These are phyloP conservation scores for Pyricularia pennisetigena DNA, from an alignment of 2,329 filamentous ascomycete genomes.

Conservation along the genomic window DNA sequence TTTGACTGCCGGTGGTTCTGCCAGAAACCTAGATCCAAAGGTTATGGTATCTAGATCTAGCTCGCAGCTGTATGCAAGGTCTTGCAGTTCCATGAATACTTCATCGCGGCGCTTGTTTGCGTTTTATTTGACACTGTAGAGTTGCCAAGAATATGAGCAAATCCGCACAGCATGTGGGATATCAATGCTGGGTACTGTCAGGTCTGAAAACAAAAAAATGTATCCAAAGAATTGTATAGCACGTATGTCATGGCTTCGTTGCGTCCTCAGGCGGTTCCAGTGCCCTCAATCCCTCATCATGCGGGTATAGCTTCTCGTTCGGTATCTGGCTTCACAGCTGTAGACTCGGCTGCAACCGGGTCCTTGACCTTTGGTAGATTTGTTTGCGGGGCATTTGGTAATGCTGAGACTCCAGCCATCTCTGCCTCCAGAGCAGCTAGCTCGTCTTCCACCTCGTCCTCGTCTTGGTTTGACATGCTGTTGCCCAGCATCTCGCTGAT, in stretches of 20 bases:
- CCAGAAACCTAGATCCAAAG: background rate
- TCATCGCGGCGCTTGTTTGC: background rate
- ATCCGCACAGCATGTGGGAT: background rate
- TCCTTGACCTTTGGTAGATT: slow-evolving; percentile 6
- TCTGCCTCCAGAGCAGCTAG: slow-evolving; percentile 70
- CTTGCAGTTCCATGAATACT: background rate
- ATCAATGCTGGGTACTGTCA: background rate
- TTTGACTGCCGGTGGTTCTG: background rate
- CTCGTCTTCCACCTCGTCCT: slow-evolving; percentile 97
- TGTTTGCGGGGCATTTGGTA: slow-evolving; percentile 49
- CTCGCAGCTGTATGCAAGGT: background rate
- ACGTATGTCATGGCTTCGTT: background rate
- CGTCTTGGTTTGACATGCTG: slow-evolving; percentile 85
- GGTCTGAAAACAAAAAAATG: background rate
- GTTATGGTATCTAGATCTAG: background rate
- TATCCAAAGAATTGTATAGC: background rate
- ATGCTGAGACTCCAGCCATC: slow-evolving; percentile 17
- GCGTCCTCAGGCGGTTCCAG: background rate
- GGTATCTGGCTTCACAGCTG: background rate
- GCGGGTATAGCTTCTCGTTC: slow-evolving; percentile 4
- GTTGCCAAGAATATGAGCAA: background rate
- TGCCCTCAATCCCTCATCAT: background rate
- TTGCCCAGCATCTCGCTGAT: slow-evolving; percentile 84
- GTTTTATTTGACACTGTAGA: background rate
- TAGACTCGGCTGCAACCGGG: background rate